phyloP scores from a whole-genome alignment of 495 filamentous ascomycete genomes.

The Neurospora sp. region DNA sequence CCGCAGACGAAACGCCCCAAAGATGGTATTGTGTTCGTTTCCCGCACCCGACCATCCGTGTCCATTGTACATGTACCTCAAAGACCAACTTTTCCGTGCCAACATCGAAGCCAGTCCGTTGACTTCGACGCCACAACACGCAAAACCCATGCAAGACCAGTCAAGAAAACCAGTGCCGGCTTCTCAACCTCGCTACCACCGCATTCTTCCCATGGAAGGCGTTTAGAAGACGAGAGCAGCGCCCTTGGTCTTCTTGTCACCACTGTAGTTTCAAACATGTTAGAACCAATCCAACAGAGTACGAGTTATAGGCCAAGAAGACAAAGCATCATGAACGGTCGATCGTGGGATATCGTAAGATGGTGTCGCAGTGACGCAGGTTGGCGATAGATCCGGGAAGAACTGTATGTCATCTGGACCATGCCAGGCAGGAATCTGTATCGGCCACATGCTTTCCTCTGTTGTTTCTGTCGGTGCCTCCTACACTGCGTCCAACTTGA shows the following conservation, averaged over 20 bases:
- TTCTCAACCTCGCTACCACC: conserved; percentile 16
- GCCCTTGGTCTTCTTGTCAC: conserved; percentile 99
- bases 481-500: neutral
- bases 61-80: conserved; percentile 26
- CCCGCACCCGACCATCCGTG: conserved; percentile 26
- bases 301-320: neutral
- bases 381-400: neutral
- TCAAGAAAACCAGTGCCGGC: conserved; percentile 20
- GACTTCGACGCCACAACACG: conserved; percentile 18
- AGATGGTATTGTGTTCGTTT: conserved; percentile 28
- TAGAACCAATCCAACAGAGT: conserved; percentile 13
- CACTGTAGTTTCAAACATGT: conserved; percentile 46
- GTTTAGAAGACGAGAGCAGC: conserved; percentile 95
- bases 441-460: neutral
- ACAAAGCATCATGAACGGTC: neutral
- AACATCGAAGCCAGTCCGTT: conserved; percentile 18
- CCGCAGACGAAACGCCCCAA: conserved; percentile 28
- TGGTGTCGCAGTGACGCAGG: neutral
- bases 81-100: conserved; percentile 22
- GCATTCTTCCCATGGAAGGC: conserved; percentile 10
- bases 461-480: neutral
- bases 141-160: conserved; percentile 19
- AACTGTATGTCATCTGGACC: neutral
- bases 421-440: neutral
- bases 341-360: neutral